Evolutionary conservation across 768 basidiomycete species (phyloP).

Genomic region (Lactifluus subvellereus): DNA sequence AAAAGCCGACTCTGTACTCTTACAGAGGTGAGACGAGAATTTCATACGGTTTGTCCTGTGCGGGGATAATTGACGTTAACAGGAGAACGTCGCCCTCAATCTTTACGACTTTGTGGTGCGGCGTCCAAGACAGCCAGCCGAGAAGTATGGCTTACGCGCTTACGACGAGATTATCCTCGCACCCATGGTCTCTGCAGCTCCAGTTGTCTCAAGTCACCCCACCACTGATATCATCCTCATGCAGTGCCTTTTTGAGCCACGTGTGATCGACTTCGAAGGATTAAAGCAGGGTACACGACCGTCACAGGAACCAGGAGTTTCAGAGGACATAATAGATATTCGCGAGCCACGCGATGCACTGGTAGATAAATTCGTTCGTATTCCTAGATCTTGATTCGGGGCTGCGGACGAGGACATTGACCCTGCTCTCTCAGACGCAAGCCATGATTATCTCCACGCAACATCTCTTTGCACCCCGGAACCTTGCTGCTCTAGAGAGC

Average conservation of each 20-base stretch:
- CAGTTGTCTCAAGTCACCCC: background rate
- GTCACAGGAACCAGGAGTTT: conserved; percentile 52
- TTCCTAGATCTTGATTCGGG: background rate
- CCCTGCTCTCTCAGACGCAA: conserved; percentile 50
- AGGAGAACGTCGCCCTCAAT: conserved; percentile 89
- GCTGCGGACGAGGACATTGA: background rate
- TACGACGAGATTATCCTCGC: conserved; percentile 96
- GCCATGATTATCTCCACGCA: conserved; percentile 91
- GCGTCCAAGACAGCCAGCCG: conserved; percentile 62
- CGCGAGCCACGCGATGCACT: conserved; percentile 22
- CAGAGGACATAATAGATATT: conserved; percentile 62
- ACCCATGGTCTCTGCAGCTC: conserved; percentile 66
- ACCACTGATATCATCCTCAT: background rate
- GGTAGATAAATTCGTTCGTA: conserved; percentile 40
- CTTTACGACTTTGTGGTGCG: conserved; percentile 88
- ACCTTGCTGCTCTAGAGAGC: conserved; percentile 14
- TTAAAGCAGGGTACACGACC: conserved; percentile 52
- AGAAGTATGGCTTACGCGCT: conserved; percentile 84
- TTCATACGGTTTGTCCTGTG: background rate
- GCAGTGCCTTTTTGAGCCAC: conserved; percentile 90
- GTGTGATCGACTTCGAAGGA: conserved; percentile 82
- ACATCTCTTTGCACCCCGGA: conserved; percentile 49
- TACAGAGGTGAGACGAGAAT: conserved; percentile 57
- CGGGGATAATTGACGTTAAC: background rate
- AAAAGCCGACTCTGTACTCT: conserved; percentile 82